Percentiles rank a stretch among this genome's conserved stretches.
phyloP scores from a whole-genome alignment of 192 early-diverging fungal genomes.

The Coemansia sp. region DNA sequence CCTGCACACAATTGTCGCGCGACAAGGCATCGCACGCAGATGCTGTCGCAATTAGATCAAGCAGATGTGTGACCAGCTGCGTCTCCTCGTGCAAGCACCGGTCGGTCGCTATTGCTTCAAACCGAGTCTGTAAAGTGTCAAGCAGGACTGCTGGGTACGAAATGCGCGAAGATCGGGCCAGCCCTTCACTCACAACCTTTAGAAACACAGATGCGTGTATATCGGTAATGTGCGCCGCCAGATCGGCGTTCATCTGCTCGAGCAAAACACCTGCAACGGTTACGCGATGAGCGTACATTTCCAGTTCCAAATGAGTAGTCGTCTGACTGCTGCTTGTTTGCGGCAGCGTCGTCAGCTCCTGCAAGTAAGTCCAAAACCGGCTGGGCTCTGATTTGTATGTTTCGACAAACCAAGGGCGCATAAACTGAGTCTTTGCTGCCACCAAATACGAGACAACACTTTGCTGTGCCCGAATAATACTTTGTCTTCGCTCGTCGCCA shows the following conservation, averaged over 20 bases:
- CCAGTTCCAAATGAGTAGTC: slow-evolving; percentile 20
- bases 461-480: slow-evolving; percentile 36
- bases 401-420: slow-evolving; percentile 39
- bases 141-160: slow-evolving; percentile 13
- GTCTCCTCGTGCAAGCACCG: slow-evolving; percentile 15
- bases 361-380: slow-evolving; percentile 24
- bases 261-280: slow-evolving; percentile 29
- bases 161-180: not conserved
- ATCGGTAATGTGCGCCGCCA: slow-evolving; percentile 15
- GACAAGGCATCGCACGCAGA: slow-evolving; percentile 10
- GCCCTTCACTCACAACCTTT: slow-evolving; percentile 11
- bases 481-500: slow-evolving; percentile 26
- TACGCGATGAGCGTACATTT: slow-evolving; percentile 38
- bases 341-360: slow-evolving; percentile 26
- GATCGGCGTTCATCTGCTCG: slow-evolving; percentile 42
- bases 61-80: slow-evolving; percentile 4
- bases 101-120: slow-evolving; percentile 4
- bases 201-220: slow-evolving; percentile 27
- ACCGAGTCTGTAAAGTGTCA: not conserved
- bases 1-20: slow-evolving; percentile 19
- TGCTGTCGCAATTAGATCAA: slow-evolving; percentile 27
- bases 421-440: slow-evolving; percentile 23
- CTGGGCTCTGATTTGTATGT: slow-evolving; percentile 5
- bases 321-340: not conserved
- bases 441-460: slow-evolving; percentile 22